Evolutionary conservation across 192 early-diverging fungal species (phyloP).

Genomic region (Rhizoclosmatium globosum): DNA sequence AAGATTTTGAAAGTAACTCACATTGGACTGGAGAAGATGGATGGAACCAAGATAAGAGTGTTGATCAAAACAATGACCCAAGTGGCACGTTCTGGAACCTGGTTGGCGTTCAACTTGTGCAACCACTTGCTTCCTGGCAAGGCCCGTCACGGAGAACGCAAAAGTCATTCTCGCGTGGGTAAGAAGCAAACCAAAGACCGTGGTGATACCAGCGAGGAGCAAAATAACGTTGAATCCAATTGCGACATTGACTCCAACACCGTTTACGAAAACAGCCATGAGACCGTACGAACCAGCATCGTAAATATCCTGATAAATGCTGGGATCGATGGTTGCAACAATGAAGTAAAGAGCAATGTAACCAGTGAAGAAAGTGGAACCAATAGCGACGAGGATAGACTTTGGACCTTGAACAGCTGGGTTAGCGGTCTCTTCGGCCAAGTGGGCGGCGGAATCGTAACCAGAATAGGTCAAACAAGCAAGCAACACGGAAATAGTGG

Average conservation of each 20-base stretch:
- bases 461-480: constrained; percentile 38
- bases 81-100: constrained; percentile 30
- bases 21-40: constrained; percentile 22
- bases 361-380: constrained; percentile 28
- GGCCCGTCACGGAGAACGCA: constrained; percentile 39
- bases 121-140: constrained; percentile 32
- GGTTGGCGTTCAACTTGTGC: constrained; percentile 14
- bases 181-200: constrained; percentile 25
- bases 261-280: constrained; percentile 31
- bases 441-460: constrained; percentile 38
- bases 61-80: constrained; percentile 26
- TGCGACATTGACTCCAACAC: constrained; percentile 15
- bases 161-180: constrained; percentile 38
- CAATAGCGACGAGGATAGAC: constrained; percentile 25
- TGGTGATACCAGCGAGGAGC: constrained; percentile 37
- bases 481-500: constrained; percentile 34
- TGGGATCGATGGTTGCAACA: constrained; percentile 32
- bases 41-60: constrained; percentile 27
- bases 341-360: constrained; percentile 41
- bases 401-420: constrained; percentile 28
- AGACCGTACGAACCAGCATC: constrained; percentile 15
- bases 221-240: constrained; percentile 35
- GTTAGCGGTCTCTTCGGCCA: constrained; percentile 39
- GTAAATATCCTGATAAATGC: constrained; percentile 4
- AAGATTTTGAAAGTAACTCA: not conserved